phyloP scores from a whole-genome alignment of 208 protist species.

The Acanthamoeba lenticulata region DNA sequence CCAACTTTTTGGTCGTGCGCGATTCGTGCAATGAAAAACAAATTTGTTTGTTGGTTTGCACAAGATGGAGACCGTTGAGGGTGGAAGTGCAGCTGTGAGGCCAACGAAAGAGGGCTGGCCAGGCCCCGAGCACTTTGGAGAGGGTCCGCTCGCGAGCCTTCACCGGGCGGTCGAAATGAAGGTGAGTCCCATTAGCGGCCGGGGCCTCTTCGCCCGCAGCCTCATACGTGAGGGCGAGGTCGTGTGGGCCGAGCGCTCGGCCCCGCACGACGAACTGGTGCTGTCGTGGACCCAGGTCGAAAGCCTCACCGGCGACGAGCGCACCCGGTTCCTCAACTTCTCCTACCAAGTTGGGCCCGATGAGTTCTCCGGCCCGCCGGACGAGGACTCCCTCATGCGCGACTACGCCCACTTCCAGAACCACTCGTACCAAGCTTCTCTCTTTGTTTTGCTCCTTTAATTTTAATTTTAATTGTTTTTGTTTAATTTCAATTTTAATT shows the following conservation, averaged over 20 bases:
- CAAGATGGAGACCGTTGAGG: too few species aligned
- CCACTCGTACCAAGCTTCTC: constrained; percentile 18
- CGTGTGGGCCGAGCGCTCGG: constrained; percentile 52
- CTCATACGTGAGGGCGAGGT: constrained; percentile 57
- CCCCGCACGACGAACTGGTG: constrained; percentile 6
- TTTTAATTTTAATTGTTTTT: neutral
- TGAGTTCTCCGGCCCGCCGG: constrained; percentile 50
- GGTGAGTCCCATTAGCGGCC: constrained; percentile 9
- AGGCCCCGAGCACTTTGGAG: constrained; percentile 17
- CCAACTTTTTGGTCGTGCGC: too few species aligned
- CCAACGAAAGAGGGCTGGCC: neutral
- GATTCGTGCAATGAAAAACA: too few species aligned
- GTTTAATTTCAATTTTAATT: neutral
- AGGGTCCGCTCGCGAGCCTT: constrained; percentile 10
- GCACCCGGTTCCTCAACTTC: constrained; percentile 34
- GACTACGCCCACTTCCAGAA: constrained; percentile 66
- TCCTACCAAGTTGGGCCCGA: constrained; percentile 30
- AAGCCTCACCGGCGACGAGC: constrained; percentile 11
- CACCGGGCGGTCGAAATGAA: constrained; percentile 20
- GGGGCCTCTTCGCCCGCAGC: constrained; percentile 13
- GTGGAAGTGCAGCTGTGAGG: too few species aligned
- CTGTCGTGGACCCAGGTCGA: constrained; percentile 35
- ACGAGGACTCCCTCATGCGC: constrained; percentile 2
- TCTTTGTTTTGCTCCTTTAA: neutral
- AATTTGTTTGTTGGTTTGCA: too few species aligned